Percentiles rank a stretch among this genome's conserved stretches.
These are phyloP conservation scores for Xylariales sp. DNA, from an alignment of 2,329 filamentous ascomycete genomes.

Conservation along the genomic window DNA sequence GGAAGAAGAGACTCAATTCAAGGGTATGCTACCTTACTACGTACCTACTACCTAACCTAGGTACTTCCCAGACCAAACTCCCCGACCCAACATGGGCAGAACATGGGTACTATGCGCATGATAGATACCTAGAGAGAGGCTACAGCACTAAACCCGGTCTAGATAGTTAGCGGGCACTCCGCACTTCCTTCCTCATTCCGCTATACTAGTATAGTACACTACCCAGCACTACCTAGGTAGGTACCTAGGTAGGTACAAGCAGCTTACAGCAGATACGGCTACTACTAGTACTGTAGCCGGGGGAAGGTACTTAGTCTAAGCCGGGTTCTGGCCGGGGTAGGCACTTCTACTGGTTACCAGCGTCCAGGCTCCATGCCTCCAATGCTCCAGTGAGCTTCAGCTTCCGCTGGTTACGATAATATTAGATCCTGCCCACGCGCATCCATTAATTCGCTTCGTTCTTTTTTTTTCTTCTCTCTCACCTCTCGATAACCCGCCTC, in stretches of 20 bases:
- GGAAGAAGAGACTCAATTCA: too few relatives aligned
- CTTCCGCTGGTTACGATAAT: constrained; percentile 21
- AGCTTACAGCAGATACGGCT: not conserved
- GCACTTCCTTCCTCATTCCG: constrained; percentile 30
- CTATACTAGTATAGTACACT: not conserved
- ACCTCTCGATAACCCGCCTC: constrained; percentile 21
- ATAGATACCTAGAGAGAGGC: not conserved
- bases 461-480: constrained; percentile 2
- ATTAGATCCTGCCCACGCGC: constrained; percentile 27
- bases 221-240: not conserved
- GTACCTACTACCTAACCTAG: too few relatives aligned
- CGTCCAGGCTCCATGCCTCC: constrained; percentile 1
- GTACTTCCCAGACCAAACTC: too few relatives aligned
- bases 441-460: constrained; percentile 7
- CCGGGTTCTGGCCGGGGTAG: too few relatives aligned
- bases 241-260: not conserved
- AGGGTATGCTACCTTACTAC: too few relatives aligned
- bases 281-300: not conserved
- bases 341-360: not conserved
- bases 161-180: constrained; percentile 23
- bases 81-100: too few relatives aligned
- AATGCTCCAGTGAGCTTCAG: constrained; percentile 13
- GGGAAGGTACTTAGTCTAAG: too few relatives aligned
- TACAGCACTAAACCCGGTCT: not conserved
- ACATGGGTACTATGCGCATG: too few relatives aligned